A percentile compares a stretch with the other conserved stretches of the same genome.
These are phyloP conservation scores for Pseudocercospora ulei DNA, from an alignment of 2,329 filamentous ascomycete species.

Conservation along the genomic window DNA sequence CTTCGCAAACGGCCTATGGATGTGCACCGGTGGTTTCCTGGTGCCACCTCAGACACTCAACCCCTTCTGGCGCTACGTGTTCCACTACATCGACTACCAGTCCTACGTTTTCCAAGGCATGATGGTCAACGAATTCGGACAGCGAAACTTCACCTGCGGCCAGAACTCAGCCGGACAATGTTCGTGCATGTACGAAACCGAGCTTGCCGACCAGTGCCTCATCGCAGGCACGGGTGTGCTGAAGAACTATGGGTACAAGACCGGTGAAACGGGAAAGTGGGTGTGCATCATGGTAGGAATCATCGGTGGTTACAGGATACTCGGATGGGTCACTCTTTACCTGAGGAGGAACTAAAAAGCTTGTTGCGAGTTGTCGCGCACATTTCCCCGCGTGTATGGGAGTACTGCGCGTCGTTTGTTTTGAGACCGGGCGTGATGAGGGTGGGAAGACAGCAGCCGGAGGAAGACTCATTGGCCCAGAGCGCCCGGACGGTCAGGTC, in stretches of 20 bases:
- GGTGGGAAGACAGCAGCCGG: not conserved
- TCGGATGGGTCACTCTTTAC: conserved; percentile 55
- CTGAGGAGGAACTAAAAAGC: conserved; percentile 28
- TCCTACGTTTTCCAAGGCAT: conserved; percentile 76
- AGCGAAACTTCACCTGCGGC: conserved; percentile 54
- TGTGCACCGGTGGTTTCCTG: conserved; percentile 73
- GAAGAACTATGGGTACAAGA: conserved; percentile 57
- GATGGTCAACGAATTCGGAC: conserved; percentile 75
- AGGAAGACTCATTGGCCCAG: conserved; percentile 6
- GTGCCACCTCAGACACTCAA: conserved; percentile 62
- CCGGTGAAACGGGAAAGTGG: conserved; percentile 55
- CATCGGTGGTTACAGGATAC: conserved; percentile 59
- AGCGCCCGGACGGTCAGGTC: no score
- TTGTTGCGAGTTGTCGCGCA: conserved; percentile 7
- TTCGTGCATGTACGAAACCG: conserved; percentile 61
- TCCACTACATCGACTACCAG: conserved; percentile 80
- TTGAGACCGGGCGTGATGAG: not conserved
- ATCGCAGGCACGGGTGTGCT: conserved; percentile 64
- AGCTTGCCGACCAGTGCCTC: conserved; percentile 54
- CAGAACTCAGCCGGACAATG: conserved; percentile 40
- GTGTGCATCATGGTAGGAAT: conserved; percentile 71
- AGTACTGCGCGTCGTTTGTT: no score
- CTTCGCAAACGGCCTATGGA: conserved; percentile 80
- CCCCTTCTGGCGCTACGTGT: conserved; percentile 72
- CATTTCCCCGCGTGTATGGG: conserved; percentile 4